A percentile compares a stretch with the other conserved stretches of the same genome.
Conservation (phyloP, 805 yeast genomes). For the Limtongozyma cylindracea region DNA sequence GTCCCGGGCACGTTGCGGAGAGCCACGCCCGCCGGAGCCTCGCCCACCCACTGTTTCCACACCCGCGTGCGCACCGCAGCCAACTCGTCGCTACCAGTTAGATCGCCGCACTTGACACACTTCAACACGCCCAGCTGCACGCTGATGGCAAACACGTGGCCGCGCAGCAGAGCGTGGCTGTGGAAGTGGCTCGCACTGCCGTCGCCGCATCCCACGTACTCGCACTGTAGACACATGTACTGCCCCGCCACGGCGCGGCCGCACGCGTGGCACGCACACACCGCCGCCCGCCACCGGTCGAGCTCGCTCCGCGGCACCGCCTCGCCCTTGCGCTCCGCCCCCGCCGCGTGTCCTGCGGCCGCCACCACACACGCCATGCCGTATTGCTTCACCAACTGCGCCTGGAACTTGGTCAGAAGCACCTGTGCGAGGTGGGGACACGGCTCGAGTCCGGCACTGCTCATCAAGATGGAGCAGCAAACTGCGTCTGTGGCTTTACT, state of each 20-base stretch:
- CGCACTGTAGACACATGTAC: constrained; percentile 52
- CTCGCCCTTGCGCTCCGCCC: constrained; percentile 7
- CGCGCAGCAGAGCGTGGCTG: constrained; percentile 8
- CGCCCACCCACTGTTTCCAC: constrained; percentile 1
- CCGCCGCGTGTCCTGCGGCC: constrained; percentile 7
- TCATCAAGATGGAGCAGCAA: no score
- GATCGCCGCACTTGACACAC: constrained; percentile 61
- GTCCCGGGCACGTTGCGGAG: constrained; percentile 17
- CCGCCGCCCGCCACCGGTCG: constrained; percentile 11
- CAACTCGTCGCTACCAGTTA: constrained; percentile 32
- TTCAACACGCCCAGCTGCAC: constrained; percentile 39
- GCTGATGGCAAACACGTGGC: constrained; percentile 25
- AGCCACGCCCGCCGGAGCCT: background rate
- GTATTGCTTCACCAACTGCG: constrained; percentile 22
- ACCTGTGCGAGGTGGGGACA: constrained; percentile 24
- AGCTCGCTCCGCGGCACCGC: constrained; percentile 9
- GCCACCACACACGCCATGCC: constrained; percentile 23
- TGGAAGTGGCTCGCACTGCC: constrained; percentile 10
- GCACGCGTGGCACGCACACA: constrained; percentile 20
- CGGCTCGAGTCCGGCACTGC: no score
- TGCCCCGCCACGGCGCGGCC: constrained; percentile 15
- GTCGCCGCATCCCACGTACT: constrained; percentile 44
- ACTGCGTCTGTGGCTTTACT: no score
- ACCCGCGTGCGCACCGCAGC: constrained; percentile 20
- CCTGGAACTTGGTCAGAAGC: constrained; percentile 19